phyloP scores from a whole-genome alignment of 1,284 basidiomycete species.

The Cutaneotrichosporon mucoides region DNA sequence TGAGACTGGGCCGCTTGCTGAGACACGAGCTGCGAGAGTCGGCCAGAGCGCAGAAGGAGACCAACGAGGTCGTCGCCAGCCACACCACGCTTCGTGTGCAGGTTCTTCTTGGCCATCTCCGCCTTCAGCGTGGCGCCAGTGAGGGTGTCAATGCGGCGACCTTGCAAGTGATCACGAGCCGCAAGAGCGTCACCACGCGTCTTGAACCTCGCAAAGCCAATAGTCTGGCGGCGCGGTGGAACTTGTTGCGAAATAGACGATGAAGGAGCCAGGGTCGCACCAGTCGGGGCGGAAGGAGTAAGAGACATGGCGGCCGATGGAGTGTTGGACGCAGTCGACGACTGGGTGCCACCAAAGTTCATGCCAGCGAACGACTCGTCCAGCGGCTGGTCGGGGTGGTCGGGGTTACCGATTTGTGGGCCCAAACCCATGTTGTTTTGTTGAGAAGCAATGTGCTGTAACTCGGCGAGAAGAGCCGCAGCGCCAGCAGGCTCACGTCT shows the following conservation, averaged over 20 bases:
- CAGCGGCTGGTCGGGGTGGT: slow-evolving; percentile 20
- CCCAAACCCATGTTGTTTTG: slow-evolving; percentile 21
- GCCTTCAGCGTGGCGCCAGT: slow-evolving; percentile 92
- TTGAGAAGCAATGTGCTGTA: slow-evolving; percentile 35
- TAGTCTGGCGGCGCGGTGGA: slow-evolving; percentile 70
- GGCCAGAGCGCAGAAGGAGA: slow-evolving; percentile 36
- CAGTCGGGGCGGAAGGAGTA: slow-evolving; percentile 49
- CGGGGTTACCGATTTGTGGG: slow-evolving; percentile 4
- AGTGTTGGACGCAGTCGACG: slow-evolving; percentile 41
- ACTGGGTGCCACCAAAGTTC: slow-evolving; percentile 34
- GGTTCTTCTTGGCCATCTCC: slow-evolving; percentile 99
- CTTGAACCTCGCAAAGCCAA: slow-evolving; percentile 95
- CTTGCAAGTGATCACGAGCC: slow-evolving; percentile 85
- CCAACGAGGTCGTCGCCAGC: slow-evolving; percentile 49
- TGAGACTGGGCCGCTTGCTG: slow-evolving; percentile 16
- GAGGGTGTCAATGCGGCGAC: slow-evolving; percentile 87
- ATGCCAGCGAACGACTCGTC: slow-evolving; percentile 43
- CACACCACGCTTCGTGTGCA: slow-evolving; percentile 87
- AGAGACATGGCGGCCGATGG: slow-evolving; percentile 52
- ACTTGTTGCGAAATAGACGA: slow-evolving; percentile 21
- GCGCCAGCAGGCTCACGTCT: slow-evolving; percentile 27
- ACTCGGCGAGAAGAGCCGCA: slow-evolving; percentile 36
- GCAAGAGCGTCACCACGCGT: slow-evolving; percentile 80
- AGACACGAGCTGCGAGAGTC: slow-evolving; percentile 25
- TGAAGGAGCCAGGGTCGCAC: slow-evolving; percentile 27